phyloP scores from a whole-genome alignment of 495 filamentous ascomycete species.

The Corynascus novoguineensis region DNA sequence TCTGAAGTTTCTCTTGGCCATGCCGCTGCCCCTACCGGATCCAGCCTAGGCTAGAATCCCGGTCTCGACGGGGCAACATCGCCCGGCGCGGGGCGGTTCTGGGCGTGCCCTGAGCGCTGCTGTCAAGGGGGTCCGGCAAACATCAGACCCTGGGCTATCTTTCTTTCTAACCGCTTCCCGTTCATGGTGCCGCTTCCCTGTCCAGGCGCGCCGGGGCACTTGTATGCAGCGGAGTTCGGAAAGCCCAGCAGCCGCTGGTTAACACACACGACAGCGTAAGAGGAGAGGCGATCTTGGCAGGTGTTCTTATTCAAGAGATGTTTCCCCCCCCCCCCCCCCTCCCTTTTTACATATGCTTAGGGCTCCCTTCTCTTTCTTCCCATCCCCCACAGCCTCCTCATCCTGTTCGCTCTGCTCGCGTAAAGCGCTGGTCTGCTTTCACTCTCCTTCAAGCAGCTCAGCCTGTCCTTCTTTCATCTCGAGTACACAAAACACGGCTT shows the following conservation, averaged over 20 bases:
- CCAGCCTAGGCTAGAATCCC: constrained; percentile 1
- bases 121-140: not conserved
- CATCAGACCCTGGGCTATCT: constrained; percentile 5
- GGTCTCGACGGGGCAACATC: constrained; percentile 7
- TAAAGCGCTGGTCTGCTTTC: constrained; percentile 57
- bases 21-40: not conserved
- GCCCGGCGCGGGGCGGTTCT: not conserved
- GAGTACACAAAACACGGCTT: constrained; percentile 23
- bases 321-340: no score
- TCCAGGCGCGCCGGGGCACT: not conserved
- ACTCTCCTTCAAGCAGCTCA: constrained; percentile 39
- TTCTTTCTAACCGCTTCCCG: constrained; percentile 11
- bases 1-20: constrained; percentile 17
- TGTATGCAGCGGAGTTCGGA: constrained; percentile 29
- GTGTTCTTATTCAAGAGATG: constrained; percentile 31
- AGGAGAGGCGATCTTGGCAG: constrained; percentile 16
- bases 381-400: constrained; percentile 15
- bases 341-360: constrained; percentile 18
- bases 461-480: constrained; percentile 25
- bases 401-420: constrained; percentile 32
- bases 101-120: constrained; percentile 10
- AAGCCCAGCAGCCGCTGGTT: constrained; percentile 29
- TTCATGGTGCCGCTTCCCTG: constrained; percentile 1
- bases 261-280: no score
- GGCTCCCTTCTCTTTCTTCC: constrained; percentile 23